Conservation (phyloP, 352 stramenopile genomes). For the Albugo laibachii region DNA sequence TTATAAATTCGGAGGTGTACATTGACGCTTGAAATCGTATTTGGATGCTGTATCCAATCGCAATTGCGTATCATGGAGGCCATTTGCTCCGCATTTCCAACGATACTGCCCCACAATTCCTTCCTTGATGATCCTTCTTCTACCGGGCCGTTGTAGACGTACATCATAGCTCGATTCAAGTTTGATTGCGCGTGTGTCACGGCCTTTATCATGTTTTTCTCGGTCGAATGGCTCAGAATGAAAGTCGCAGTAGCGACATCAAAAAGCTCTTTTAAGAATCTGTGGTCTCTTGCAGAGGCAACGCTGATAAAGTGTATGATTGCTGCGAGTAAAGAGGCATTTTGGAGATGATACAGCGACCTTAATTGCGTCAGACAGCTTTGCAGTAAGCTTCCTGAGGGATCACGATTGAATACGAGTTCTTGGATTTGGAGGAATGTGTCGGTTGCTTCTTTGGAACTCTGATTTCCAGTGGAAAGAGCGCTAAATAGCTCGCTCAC, state of each 20-base stretch:
- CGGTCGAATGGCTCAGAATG: constrained; percentile 45
- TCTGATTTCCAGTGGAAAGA: no score
- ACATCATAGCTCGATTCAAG: constrained; percentile 22
- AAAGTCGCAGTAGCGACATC: constrained; percentile 32
- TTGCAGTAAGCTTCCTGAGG: constrained; percentile 22
- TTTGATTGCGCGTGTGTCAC: constrained; percentile 22
- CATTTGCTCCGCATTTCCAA: constrained; percentile 21
- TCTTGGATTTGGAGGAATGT: constrained; percentile 31
- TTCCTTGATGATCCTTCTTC: constrained; percentile 1
- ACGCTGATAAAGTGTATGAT: constrained; percentile 31
- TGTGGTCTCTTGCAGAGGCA: constrained; percentile 7
- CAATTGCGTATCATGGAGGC: constrained; percentile 15
- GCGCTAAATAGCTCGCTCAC: no score
- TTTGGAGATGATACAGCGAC: constrained; percentile 31
- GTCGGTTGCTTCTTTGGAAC: no score
- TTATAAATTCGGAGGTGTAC: constrained; percentile 47
- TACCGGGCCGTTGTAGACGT: constrained; percentile 9
- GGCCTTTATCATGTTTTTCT: constrained; percentile 42
- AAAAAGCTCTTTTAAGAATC: constrained; percentile 20
- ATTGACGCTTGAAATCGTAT: constrained; percentile 25
- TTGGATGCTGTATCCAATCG: not conserved
- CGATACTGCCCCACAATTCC: constrained; percentile 17
- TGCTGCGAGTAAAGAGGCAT: constrained; percentile 27
- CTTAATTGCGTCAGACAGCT: constrained; percentile 19
- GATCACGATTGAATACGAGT: constrained; percentile 32